A percentile compares a stretch with the other conserved stretches of the same genome.
These are phyloP conservation scores for Silene conica DNA, from an alignment of 148 eudicot genomes.

Conservation along the genomic window DNA sequence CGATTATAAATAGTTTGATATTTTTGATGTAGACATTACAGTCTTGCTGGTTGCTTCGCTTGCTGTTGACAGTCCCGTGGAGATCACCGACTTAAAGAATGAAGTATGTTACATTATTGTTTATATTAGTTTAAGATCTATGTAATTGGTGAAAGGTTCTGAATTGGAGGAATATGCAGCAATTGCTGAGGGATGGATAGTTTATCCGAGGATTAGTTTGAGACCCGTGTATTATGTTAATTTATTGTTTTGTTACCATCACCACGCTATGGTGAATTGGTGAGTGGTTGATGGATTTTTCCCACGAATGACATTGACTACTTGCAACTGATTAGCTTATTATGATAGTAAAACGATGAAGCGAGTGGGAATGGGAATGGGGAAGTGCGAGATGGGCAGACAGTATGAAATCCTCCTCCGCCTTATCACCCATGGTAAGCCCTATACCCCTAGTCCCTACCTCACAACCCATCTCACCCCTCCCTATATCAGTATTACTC, in stretches of 20 bases:
- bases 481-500: too few species aligned
- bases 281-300: too few species aligned
- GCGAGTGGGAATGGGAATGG: not conserved
- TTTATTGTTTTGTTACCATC: too few species aligned
- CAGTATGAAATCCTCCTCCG: not conserved
- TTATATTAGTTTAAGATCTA: not conserved
- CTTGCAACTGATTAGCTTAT: not conserved
- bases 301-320: too few species aligned
- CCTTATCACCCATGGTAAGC: not conserved
- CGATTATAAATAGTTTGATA: slow-evolving; percentile 12
- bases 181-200: not conserved
- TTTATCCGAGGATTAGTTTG: too few species aligned
- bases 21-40: not conserved
- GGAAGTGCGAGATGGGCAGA: not conserved
- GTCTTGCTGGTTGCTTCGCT: not conserved
- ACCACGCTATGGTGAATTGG: too few species aligned
- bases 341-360: not conserved
- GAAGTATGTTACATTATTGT: slow-evolving; percentile 4
- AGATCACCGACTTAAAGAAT: slow-evolving; percentile 1
- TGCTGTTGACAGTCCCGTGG: slow-evolving; percentile 8
- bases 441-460: too few species aligned
- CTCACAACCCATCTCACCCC: too few species aligned
- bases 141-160: not conserved
- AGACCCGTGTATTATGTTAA: too few species aligned
- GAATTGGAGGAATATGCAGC: not conserved